phyloP scores from a whole-genome alignment of 1,139 yeast species.

The Kurtzmaniella quercitrusa region DNA sequence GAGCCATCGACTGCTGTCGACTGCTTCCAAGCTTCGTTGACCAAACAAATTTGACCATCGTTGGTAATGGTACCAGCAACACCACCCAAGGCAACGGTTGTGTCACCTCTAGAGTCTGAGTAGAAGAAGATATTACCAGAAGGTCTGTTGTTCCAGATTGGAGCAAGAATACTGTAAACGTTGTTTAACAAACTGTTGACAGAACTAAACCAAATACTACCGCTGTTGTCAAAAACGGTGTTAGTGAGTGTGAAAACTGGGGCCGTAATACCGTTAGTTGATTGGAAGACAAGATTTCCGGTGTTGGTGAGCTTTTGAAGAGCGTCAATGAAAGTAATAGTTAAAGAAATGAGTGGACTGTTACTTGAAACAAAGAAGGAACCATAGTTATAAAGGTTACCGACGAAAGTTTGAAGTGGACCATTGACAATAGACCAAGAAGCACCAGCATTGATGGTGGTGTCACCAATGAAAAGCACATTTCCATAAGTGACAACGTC shows the following conservation, averaged over 20 bases:
- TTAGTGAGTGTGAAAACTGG: slow-evolving; percentile 19
- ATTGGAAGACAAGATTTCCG: slow-evolving; percentile 22
- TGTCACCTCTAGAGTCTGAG: slow-evolving; percentile 17
- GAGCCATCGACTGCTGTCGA: slow-evolving; percentile 20
- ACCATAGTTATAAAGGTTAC: slow-evolving; percentile 20
- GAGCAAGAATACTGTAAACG: slow-evolving; percentile 14
- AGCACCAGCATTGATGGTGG: slow-evolving; percentile 23
- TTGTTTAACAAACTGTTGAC: slow-evolving; percentile 18
- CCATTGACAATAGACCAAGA: slow-evolving; percentile 32
- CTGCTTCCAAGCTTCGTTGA: slow-evolving; percentile 20
- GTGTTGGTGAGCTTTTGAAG: slow-evolving; percentile 14
- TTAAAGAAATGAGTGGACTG: slow-evolving; percentile 7
- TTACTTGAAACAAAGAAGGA: slow-evolving; percentile 19
- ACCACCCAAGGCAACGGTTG: slow-evolving; percentile 18
- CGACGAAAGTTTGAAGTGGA: slow-evolving; percentile 19
- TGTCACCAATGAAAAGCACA: slow-evolving; percentile 15
- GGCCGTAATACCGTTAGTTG: slow-evolving; percentile 14
- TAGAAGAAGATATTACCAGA: slow-evolving; percentile 23
- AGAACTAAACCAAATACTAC: slow-evolving; percentile 25
- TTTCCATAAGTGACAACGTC: slow-evolving; percentile 3
- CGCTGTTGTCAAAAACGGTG: slow-evolving; percentile 21
- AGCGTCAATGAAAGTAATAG: slow-evolving; percentile 9
- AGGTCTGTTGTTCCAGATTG: slow-evolving; percentile 18
- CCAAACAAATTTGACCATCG: slow-evolving; percentile 28
- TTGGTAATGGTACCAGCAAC: slow-evolving; percentile 16